Evolutionary conservation across 441 rosid species (phyloP), one percentile per base, ranked within the genome.

Genomic region (Corymbia citriodora): DNA sequence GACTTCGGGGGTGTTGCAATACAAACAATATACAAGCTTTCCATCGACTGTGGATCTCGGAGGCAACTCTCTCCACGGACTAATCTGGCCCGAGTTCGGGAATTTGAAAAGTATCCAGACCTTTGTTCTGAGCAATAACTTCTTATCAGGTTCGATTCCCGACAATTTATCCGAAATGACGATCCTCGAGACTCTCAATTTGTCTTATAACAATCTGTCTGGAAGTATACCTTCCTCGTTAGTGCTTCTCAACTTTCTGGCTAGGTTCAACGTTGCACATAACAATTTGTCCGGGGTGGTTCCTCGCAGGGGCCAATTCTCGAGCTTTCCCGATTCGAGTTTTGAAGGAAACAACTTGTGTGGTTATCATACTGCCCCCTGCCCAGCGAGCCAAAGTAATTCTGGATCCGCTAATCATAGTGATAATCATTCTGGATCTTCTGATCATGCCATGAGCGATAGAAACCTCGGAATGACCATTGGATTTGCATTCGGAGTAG

Each of bases 21-120:
- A 97, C 89, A 96, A 96, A 86, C 98, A 93, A 87, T 92, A 96
- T 40, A 45, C 90, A 89, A 95, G 96, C 68, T 93, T 97, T 70
- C 99, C 99, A 31, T 96, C 97, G 19, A 94, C 95, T 0, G 91
- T 97, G 55, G 96, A 94, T 61, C 95, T 96, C 3, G 93, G 96
- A 87, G 70, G 91, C 74, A 96, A 97, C 93, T 59, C 87, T n/a
- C 96, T 97, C 68, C 88, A 91, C 13, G 99, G 99, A 89, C 92
- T 93, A 61, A 94, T 97, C 87, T 96, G 98, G 98, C 94, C 94
- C 4, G 96, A 95, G 92, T 95, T 97, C 89, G 96, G 97, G 89
- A 90, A 95, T 87, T 92, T 97, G 87, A 96, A 94, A 91, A 93
- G 88, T 91, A 97, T 97, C 54, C 96, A 93, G 74, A 90, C 94